Evolutionary conservation across 805 yeast species (phyloP), one percentile per base, ranked within the genome.

Genomic region (Grigorovia humatica): DNA sequence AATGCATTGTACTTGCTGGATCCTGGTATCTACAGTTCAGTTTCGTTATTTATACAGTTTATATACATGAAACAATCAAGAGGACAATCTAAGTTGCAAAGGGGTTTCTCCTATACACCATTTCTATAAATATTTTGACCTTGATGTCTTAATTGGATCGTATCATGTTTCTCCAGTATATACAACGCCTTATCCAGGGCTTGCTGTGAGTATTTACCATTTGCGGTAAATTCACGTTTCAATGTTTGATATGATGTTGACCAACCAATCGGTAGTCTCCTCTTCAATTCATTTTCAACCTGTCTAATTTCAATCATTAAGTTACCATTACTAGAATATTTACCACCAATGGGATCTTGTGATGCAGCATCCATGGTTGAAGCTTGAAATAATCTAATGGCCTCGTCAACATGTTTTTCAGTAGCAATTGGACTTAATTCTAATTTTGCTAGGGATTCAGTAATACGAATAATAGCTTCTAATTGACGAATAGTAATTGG

Each of bases 401-500:
- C 97, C 66, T 93, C 99, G 60, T 88, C 91, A 30, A 93, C 99
- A 64, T 93, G 98, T 56, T 80, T 83, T 60, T 82, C 93, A 9
- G 81, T 78, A 2, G 96, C 98, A 17, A 88, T 76, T 1, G 97
- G 91, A 13, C 84, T 76, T 51, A 93, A 72, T 52, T 83, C 82
- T 53, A 93, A 67, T 68, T 93, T 93, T 8, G 99, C 99, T 52
- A 93, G 72, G 0, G 96, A 80, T 71, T 93, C 99, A 1, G 97
- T 80, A 51, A 93, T 93, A 73, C 99, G 90, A 48, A 93, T 81
- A 60, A 93, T 88, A 43, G 99, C 99, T 70, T 93, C 99, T 55
- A 93, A 76, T 73, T 93, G 99, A 76, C 99, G 89, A 46, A 93
- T 82, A 0, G 99, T 93, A 63, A 93, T 91, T 32, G 99, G 99